phyloP scores from a whole-genome alignment of 2,329 filamentous ascomycete genomes.

The Blastomyces gilchristii region DNA sequence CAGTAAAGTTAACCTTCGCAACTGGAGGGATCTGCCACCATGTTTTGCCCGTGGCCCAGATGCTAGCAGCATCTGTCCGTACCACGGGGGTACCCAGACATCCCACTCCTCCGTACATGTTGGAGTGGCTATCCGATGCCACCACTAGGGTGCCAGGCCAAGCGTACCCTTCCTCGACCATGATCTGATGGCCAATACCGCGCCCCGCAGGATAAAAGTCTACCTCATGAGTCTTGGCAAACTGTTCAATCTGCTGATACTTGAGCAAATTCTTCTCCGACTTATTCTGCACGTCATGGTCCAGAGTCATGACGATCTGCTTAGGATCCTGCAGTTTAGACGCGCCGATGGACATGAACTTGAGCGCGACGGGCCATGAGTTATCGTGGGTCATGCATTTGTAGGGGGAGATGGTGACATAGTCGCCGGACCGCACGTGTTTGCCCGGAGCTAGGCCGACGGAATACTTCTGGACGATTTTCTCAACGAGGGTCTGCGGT shows the following conservation, averaged over 20 bases:
- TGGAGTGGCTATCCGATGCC: conserved; percentile 60
- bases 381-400: conserved; percentile 84
- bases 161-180: conserved; percentile 66
- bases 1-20: conserved; percentile 67
- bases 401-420: conserved; percentile 63
- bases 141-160: conserved; percentile 82
- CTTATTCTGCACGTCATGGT: conserved; percentile 84
- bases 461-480: conserved; percentile 77
- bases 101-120: conserved; percentile 73
- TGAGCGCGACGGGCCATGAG: conserved; percentile 61
- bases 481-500: conserved; percentile 73
- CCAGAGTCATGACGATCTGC: conserved; percentile 74
- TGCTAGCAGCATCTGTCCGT: conserved; percentile 72
- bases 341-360: conserved; percentile 76
- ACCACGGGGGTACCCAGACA: conserved; percentile 73
- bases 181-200: conserved; percentile 81
- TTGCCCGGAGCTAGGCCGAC: conserved; percentile 68
- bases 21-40: conserved; percentile 88
- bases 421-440: conserved; percentile 68
- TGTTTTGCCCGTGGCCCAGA: conserved; percentile 72
- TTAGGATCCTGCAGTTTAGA: conserved; percentile 58
- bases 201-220: conserved; percentile 65
- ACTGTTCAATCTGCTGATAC: conserved; percentile 69
- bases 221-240: conserved; percentile 67
- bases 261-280: conserved; percentile 69